Base-by-base conservation (phyloP, 768 basidiomycete genomes). In the Boletus bicolor region DNA sequence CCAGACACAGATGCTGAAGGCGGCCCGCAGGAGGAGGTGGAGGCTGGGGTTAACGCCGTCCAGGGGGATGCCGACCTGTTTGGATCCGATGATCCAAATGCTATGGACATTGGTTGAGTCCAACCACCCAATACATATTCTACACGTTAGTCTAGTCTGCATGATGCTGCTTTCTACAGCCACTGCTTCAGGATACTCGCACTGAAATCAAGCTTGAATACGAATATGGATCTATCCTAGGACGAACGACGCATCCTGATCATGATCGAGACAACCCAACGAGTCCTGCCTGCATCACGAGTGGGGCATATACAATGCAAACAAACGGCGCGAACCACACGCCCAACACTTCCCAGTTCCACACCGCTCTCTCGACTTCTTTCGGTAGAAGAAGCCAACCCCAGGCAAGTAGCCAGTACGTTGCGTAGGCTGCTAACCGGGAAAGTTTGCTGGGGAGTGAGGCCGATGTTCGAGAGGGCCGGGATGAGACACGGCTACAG, bases 311-410 rank as follows among this genome's bases (percentile, higher is more conserved):
- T 17, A 93, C 81, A n/a, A 88, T 73, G 67, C 89, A 92, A 37
- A 89, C 74, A 59, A 93, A 86, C 2, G 91, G 91, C 21, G 86
- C 82, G 64, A 91, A 88, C 92, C 91, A 95, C 28, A 86, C 85
- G 1, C 84, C 82, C 10, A 93, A 69, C 26, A 91, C 74, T 56
- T 91, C 79, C 91, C 91, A 93, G 57, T 91, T 77, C 83, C 84
- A 85, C 11, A 92, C 60, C 15, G 82, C 82, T 37, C 76, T 73
- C 50, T 71, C 63, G 8, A 82, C 73, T 60, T 84, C 79, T 30
- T 73, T 69, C 7, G 71, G 73, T 1, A 72, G 64, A 46, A 80
- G 60, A n/a, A 87, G 64, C 84, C 86, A 87, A 1, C 83, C 82
- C 36, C 84, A 72, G 6, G 77, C 80, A 5, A 87, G 75, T 4